Evolutionary conservation across 2,329 filamentous ascomycete species (phyloP), one percentile per base, ranked within the genome.

Genomic region (Beauveria medogensis): DNA sequence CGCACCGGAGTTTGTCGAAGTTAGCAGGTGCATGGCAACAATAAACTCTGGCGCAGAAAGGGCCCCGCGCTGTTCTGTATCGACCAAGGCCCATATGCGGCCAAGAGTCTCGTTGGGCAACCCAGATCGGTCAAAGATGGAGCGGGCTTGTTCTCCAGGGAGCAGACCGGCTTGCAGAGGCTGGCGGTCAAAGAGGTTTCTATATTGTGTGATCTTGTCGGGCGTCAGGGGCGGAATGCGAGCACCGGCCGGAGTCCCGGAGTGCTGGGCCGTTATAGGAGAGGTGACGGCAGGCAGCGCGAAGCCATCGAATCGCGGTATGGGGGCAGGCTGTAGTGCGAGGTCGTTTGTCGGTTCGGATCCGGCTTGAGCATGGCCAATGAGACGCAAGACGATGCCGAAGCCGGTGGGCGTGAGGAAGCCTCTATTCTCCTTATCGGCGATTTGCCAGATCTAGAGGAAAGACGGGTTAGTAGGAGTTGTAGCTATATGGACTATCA

Each of bases 1-100:
- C 34, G 86, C 81, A 24, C 92, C 90, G 14, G 87, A 89, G 79
- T 96, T 96, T 76, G 91, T 91, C 14, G 92, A 96, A 16, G 91
- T 93, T 64, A 99, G 81, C 63, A 99, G 80, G 73, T 99, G 94
- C 94, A 99, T 99, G 51, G 94, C 94, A 69, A 99, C 95, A 70
- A 96, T 90, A 72, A 99, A 99, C 69, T 97, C 94, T 16, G 92
- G 93, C 67, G 87, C 82, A 62, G 92, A 89, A 41, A 99, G 81
- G 37, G 89, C 86, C 55, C 94, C 94, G 58, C 92, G 86, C 75
- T 96, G 92, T 74, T 97, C 92, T 0, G 91, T 94, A 72, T 99
- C 94, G 24, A 92, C 89, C 63, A 99, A 82, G 68, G 90, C 92
- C 94, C 94, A 99, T 77, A 99, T 97, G 66, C 89, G 87, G n/a